phyloP scores from a whole-genome alignment of 441 rosid genomes.

The Flueggea neowawraea region DNA sequence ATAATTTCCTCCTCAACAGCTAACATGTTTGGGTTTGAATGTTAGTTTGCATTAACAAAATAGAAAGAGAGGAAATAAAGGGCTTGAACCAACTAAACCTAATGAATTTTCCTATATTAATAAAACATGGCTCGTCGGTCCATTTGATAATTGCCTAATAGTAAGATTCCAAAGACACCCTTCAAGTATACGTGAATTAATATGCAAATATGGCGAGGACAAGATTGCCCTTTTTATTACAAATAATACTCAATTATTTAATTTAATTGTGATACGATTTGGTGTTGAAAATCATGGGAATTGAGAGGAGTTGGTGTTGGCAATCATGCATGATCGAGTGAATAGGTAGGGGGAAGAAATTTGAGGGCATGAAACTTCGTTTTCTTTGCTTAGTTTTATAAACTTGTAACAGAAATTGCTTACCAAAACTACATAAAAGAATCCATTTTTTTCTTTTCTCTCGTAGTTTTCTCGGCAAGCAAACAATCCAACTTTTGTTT shows the following conservation, averaged over 20 bases:
- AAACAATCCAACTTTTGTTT: constrained; percentile 11
- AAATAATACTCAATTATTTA: too few relatives aligned
- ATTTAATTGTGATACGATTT: background rate
- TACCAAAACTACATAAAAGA: background rate
- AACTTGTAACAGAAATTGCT: constrained; percentile 9
- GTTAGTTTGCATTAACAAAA: too few relatives aligned
- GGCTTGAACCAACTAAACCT: background rate
- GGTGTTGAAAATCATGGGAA: background rate
- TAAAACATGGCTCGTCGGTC: too few relatives aligned
- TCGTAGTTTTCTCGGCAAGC: constrained; percentile 31
- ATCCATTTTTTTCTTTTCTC: constrained; percentile 1
- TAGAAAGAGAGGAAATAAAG: background rate
- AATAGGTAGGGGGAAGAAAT: background rate
- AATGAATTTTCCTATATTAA: too few relatives aligned
- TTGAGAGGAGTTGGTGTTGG: constrained; percentile 12
- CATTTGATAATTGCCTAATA: background rate
- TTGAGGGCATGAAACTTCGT: background rate
- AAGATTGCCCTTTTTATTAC: constrained; percentile 1
- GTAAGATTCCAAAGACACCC: constrained; percentile 3
- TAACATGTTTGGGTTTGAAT: too few relatives aligned
- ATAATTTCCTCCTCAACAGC: too few relatives aligned
- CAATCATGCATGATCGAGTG: constrained; percentile 21
- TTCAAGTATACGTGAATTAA: background rate
- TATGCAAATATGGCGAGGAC: background rate
- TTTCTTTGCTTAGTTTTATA: constrained; percentile 11